Conservation (phyloP, 768 basidiomycete species). For the Kwoniella shandongensis region DNA sequence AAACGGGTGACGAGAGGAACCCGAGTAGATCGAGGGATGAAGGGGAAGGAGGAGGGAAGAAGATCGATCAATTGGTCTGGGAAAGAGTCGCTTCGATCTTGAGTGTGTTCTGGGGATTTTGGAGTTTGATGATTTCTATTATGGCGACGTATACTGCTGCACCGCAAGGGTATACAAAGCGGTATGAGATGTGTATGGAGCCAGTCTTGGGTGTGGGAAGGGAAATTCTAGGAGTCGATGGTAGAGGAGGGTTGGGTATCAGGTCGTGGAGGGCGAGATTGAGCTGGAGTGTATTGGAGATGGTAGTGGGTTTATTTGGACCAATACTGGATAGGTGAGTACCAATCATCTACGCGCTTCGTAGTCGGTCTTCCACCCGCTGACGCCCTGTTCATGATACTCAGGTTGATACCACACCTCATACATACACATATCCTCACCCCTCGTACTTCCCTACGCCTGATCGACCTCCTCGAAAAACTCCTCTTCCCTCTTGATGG, state of each 20-base stretch:
- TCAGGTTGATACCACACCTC: constrained; percentile 70
- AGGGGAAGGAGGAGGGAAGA: background rate
- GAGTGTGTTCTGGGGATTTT: background rate
- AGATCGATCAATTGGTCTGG: background rate
- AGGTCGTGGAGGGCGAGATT: constrained; percentile 22
- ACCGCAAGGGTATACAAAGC: background rate
- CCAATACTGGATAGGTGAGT: constrained; percentile 37
- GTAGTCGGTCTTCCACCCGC: background rate
- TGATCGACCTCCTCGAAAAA: constrained; percentile 63
- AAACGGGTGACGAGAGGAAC: constrained; percentile 3
- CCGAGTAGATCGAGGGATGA: background rate
- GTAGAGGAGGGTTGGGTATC: constrained; percentile 2
- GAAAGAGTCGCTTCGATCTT: background rate
- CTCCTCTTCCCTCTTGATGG: constrained; percentile 76
- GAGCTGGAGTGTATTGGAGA: constrained; percentile 28
- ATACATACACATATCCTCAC: constrained; percentile 63
- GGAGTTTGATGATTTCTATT: background rate
- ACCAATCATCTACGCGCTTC: too few relatives aligned
- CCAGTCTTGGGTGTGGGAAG: constrained; percentile 15
- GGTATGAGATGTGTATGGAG: constrained; percentile 5
- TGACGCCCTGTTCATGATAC: background rate
- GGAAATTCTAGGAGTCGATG: constrained; percentile 23
- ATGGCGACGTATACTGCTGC: constrained; percentile 3
- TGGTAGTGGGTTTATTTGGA: constrained; percentile 17
- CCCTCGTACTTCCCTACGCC: constrained; percentile 59